Conservation (phyloP, 345 rosid species). For the Acer campestre region DNA sequence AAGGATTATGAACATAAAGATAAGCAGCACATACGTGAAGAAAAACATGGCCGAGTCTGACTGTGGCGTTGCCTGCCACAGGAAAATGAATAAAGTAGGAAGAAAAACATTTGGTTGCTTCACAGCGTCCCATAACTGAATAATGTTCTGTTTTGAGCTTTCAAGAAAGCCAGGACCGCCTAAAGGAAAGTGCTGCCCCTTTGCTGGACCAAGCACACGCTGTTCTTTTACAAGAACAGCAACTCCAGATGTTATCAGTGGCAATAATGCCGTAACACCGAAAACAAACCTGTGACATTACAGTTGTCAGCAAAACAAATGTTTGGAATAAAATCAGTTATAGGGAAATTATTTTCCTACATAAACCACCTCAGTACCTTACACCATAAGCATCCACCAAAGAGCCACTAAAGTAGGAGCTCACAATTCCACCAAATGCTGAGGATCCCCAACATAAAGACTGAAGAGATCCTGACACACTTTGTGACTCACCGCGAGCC, state of each 20-base stretch:
- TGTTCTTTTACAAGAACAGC: constrained; percentile 94
- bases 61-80: constrained; percentile 99
- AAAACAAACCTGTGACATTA: constrained; percentile 80
- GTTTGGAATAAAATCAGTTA: constrained; percentile 1
- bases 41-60: constrained; percentile 98
- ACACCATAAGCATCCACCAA: constrained; percentile 90
- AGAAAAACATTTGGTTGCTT: constrained; percentile 82
- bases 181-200: constrained; percentile 43
- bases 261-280: constrained; percentile 89
- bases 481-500: constrained; percentile 98
- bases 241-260: constrained; percentile 84
- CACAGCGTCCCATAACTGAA: constrained; percentile 74
- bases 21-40: constrained; percentile 68
- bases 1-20: constrained; percentile 11
- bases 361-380: constrained; percentile 45
- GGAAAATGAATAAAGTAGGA: constrained; percentile 84
- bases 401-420: constrained; percentile 95
- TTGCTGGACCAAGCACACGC: constrained; percentile 45
- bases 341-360: background rate
- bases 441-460: constrained; percentile 98
- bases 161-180: constrained; percentile 56
- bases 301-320: constrained; percentile 28
- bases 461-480: constrained; percentile 88
- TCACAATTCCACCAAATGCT: constrained; percentile 96
- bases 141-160: constrained; percentile 62